Base-by-base conservation (phyloP, 2,329 filamentous ascomycete species). In the Trichoderma sp. region DNA sequence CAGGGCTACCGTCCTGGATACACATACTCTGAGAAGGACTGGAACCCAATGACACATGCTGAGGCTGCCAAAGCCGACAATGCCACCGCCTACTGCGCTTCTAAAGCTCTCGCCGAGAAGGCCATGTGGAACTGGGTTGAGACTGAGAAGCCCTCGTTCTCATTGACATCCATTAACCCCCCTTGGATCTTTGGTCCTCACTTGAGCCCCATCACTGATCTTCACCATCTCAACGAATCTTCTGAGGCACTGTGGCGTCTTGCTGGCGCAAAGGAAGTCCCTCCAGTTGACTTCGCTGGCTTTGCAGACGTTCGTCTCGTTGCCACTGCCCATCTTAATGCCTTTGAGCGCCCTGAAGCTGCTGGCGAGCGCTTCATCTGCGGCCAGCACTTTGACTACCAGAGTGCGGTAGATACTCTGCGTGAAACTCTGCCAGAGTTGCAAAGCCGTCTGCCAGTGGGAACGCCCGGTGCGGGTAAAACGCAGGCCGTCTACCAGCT, bases 161-260 rank as follows among this genome's bases (percentile, higher is more conserved):
- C 87, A 55, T 77, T 93, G 34, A 82, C 86, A 12, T 88, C 88
- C 6, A 88, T 92, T 75, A 88, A 88, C 76, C 87, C 88, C 66
- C 90, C 90, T 0, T 83, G 88, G 70, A 88, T 90, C 0, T 86
- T 91, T 53, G 90, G 91, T 0, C 90, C 91, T 0, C 81, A 91
- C 8, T 59, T 73, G 3, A 66, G n/a, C 26, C 64, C 71, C 20
- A 39, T 74, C n/a, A 70, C 58, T 6, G 67, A 73, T 64, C 72
- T 72, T 4, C 69, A 72, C 15, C 57, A 62, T 20, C 65, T 77
- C 11, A 74, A 72, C 34, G 73, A 74, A 34, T 77, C 76, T 1
- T 36, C 73, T 3, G 73, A 73, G 4, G 57, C 72, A 6, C 36
- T 77, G 4, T 74, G 73, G 71, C 67, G 67, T 8, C 70, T 77